Conservation (phyloP, 2,329 filamentous ascomycete genomes). For the Talaromyces funiculosus region DNA sequence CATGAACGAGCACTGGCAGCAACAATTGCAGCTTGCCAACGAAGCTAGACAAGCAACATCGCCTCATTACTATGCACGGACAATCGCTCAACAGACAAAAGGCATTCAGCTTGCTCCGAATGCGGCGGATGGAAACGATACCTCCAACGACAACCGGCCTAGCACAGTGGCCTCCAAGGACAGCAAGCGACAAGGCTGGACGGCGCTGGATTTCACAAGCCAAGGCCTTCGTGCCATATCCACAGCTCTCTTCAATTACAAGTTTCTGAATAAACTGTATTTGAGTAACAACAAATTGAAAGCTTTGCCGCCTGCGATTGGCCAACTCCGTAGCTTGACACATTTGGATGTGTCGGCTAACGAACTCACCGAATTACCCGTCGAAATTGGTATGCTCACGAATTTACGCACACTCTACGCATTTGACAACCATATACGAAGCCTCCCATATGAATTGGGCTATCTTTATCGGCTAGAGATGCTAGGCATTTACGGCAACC, state of each 20-base stretch:
- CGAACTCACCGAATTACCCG: constrained; percentile 71
- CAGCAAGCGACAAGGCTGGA: constrained; percentile 69
- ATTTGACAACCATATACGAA: constrained; percentile 83
- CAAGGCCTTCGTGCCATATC: constrained; percentile 84
- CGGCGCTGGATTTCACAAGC: constrained; percentile 90
- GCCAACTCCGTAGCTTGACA: constrained; percentile 71
- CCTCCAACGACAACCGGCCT: constrained; percentile 54
- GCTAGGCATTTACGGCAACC: constrained; percentile 88
- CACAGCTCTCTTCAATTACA: constrained; percentile 74
- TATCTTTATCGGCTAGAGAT: constrained; percentile 83
- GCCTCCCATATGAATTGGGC: constrained; percentile 78
- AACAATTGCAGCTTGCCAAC: constrained; percentile 76
- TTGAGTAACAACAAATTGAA: constrained; percentile 88
- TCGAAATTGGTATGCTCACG: constrained; percentile 94
- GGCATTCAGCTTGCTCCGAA: constrained; percentile 44
- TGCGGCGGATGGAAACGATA: constrained; percentile 45
- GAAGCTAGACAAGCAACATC: constrained; percentile 64
- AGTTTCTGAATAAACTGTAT: constrained; percentile 85
- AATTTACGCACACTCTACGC: constrained; percentile 79
- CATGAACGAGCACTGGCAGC: constrained; percentile 73
- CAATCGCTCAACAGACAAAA: constrained; percentile 43
- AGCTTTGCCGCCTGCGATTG: constrained; percentile 72
- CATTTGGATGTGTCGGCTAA: constrained; percentile 88
- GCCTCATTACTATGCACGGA: constrained; percentile 63
- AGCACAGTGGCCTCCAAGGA: constrained; percentile 58